A percentile compares a stretch with the other conserved stretches of the same genome.
These are phyloP conservation scores for Lichtheimia ornata DNA, from an alignment of 371 early-diverging fungal genomes.

Conservation along the genomic window DNA sequence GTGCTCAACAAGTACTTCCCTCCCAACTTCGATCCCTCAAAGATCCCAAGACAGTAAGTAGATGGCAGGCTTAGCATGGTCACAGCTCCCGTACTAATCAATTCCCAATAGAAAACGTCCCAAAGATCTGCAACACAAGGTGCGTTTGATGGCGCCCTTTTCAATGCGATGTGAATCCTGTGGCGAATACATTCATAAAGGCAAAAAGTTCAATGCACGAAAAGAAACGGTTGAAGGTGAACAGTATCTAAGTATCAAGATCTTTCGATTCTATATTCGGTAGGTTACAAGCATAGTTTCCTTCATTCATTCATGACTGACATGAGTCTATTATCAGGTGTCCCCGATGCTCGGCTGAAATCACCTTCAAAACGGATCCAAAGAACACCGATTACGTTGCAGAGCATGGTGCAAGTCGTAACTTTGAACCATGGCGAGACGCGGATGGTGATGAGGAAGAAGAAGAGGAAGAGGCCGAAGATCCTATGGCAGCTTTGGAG, in stretches of 20 bases:
- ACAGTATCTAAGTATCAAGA: conserved; percentile 82
- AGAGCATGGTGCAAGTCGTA: conserved; percentile 92
- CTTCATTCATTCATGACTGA: neutral
- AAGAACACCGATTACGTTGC: conserved; percentile 93
- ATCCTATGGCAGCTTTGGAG: conserved; percentile 94
- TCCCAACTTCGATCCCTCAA: conserved; percentile 90
- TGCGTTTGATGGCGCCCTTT: conserved; percentile 97
- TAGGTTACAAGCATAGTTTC: conserved; percentile 8
- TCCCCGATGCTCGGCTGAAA: conserved; percentile 91
- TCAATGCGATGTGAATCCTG: conserved; percentile 97
- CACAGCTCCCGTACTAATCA: conserved; percentile 17
- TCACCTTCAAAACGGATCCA: conserved; percentile 98
- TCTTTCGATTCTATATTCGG: conserved; percentile 94
- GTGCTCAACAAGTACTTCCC: conserved; percentile 94
- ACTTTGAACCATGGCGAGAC: conserved; percentile 95
- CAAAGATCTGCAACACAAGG: conserved; percentile 87
- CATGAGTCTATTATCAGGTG: conserved; percentile 59
- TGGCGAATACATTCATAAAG: conserved; percentile 94
- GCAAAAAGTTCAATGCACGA: conserved; percentile 96
- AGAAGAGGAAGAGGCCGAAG: conserved; percentile 80
- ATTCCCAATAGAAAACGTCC: conserved; percentile 70
- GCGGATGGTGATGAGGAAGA: conserved; percentile 60
- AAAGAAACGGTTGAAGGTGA: conserved; percentile 88
- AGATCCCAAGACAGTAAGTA: conserved; percentile 50
- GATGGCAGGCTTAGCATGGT: neutral